Percentiles rank a stretch among this genome's conserved stretches.
These are phyloP conservation scores for Patellifolia procumbens DNA, from an alignment of 179 eudicot species.

Conservation along the genomic window DNA sequence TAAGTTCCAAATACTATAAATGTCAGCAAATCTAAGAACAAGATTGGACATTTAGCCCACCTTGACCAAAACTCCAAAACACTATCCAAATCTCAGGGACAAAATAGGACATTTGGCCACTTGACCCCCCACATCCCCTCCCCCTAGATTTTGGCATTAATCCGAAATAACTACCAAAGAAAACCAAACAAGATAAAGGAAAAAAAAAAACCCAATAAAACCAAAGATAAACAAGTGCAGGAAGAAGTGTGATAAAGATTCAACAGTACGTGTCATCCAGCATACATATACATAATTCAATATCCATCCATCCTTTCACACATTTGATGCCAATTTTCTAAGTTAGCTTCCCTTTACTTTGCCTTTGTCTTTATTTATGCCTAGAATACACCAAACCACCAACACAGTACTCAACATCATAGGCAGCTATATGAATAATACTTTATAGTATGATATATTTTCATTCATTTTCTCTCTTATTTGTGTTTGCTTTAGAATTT, in stretches of 20 bases:
- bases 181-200: slow-evolving; percentile 7
- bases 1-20: background rate
- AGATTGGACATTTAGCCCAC: background rate
- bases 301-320: slow-evolving; percentile 1
- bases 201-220: background rate
- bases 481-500: slow-evolving; percentile 8
- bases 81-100: slow-evolving; percentile 7
- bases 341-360: slow-evolving; percentile 5
- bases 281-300: background rate
- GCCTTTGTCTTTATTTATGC: slow-evolving; percentile 14
- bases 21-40: slow-evolving; percentile 7
- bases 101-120: slow-evolving; percentile 12
- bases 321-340: slow-evolving; percentile 23
- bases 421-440: too few relatives aligned
- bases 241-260: slow-evolving; percentile 7
- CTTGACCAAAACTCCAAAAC: background rate
- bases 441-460: too few relatives aligned
- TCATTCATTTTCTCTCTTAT: background rate
- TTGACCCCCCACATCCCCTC: too few relatives aligned
- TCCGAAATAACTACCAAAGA: background rate
- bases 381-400: background rate
- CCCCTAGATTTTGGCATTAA: slow-evolving; percentile 10
- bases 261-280: slow-evolving; percentile 14
- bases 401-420: background rate
- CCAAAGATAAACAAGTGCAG: background rate